Percentiles rank a stretch among this genome's conserved stretches.
Evolutionary conservation across 352 stramenopile species (phyloP).

Genomic region (Globisporangium yorkense): DNA sequence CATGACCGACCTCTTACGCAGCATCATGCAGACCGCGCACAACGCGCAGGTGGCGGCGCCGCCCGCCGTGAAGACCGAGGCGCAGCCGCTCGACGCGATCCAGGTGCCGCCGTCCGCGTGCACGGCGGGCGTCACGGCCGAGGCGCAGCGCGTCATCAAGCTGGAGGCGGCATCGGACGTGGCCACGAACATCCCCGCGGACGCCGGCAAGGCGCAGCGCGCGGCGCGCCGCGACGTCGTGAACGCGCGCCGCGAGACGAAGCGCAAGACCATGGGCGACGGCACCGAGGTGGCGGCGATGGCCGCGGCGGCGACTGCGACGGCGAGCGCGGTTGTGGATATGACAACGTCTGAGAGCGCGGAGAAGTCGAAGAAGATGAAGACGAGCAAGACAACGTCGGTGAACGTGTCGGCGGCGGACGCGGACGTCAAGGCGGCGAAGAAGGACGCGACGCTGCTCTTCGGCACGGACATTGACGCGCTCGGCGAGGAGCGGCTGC

Average conservation of each 20-base stretch:
- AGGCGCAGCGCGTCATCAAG: conserved; percentile 35
- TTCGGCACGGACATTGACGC: conserved; percentile 49
- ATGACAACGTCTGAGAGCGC: conserved; percentile 6
- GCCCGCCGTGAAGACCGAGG: conserved; percentile 25
- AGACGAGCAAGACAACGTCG: conserved; percentile 54
- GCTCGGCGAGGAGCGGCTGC: conserved; percentile 70
- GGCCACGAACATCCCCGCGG: not conserved
- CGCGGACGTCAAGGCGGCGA: conserved; percentile 3
- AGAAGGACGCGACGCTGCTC: conserved; percentile 14
- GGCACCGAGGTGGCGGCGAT: not conserved
- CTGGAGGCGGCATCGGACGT: conserved; percentile 22
- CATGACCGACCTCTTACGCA: conserved; percentile 80
- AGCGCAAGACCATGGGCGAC: conserved; percentile 55
- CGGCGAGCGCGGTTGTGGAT: not conserved
- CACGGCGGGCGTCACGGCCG: conserved; percentile 8
- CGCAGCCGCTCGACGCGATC: conserved; percentile 56
- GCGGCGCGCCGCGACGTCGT: conserved; percentile 53
- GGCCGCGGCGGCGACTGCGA: not conserved
- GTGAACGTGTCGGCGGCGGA: conserved; percentile 17
- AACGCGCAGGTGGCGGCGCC: conserved; percentile 18
- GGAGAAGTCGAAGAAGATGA: conserved; percentile 69
- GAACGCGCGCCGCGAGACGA: conserved; percentile 61
- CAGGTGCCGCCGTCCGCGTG: conserved; percentile 30
- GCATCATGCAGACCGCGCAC: conserved; percentile 47
- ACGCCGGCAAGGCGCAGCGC: conserved; percentile 57